Evolutionary conservation across 805 yeast genomes (phyloP).

Genomic region (Myxozyma neotropica): DNA sequence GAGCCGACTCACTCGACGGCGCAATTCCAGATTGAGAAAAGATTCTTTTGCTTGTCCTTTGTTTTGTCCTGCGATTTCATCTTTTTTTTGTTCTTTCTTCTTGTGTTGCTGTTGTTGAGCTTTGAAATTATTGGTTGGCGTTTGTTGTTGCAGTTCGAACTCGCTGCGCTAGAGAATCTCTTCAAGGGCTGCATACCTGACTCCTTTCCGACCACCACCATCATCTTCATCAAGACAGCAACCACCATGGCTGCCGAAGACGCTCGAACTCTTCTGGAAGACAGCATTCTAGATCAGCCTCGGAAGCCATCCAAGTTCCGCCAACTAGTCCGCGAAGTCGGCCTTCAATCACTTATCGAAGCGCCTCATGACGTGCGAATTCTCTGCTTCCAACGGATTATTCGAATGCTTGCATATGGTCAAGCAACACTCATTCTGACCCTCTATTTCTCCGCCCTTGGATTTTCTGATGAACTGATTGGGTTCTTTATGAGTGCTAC

Average conservation of each 20-base stretch:
- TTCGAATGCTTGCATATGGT: conserved; percentile 45
- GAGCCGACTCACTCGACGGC: no score
- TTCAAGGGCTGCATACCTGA: not conserved
- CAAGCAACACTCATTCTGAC: conserved; percentile 46
- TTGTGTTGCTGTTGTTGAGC: no score
- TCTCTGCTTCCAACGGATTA: conserved; percentile 40
- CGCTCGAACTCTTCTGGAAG: not conserved
- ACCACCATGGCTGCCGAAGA: not conserved
- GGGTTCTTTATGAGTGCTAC: conserved; percentile 55
- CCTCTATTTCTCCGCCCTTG: conserved; percentile 49
- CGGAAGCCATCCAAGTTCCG: not conserved
- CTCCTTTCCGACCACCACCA: not conserved
- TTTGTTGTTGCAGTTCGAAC: no score
- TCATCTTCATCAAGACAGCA: not conserved
- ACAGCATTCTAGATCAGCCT: not conserved
- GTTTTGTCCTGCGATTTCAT: no score
- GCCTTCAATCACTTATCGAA: conserved; percentile 14
- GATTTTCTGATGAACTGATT: conserved; percentile 48
- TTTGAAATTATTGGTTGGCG: no score
- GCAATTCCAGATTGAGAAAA: no score
- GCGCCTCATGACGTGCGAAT: conserved; percentile 24
- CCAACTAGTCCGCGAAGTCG: conserved; percentile 10
- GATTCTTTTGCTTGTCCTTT: no score
- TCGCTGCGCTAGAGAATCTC: no score
- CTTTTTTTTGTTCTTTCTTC: no score